Base-by-base conservation (phyloP, 805 yeast species). In the Ogataea nonfermentans region DNA sequence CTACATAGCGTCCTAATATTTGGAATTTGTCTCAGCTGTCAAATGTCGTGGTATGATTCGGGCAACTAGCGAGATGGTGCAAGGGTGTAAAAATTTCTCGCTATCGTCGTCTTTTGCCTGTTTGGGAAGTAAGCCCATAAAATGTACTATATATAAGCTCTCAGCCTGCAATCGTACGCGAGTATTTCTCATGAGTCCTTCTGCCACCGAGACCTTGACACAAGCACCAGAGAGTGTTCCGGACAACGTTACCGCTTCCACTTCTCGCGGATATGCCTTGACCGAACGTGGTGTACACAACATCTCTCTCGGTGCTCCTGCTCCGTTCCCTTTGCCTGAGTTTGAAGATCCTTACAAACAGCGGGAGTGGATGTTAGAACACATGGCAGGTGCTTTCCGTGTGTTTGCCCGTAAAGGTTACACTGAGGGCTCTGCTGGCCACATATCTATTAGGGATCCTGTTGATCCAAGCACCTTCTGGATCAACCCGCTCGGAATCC, bases 401-500 rank as follows among this genome's bases (percentile, higher is more conserved):
- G 74, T 83, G 1, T 84, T 87, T 59, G 89, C 86, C n/a, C 72
- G 95, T 55, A 77, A 75, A 49, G 87, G 86, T 12, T 86, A 66
- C 61, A 69, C 79, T 12, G 88, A 84, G 59, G 95, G 95, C 11
- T 61, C 78, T 14, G 88, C 95, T 0, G 96, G 96, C 15, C 96
- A 87, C 58, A 86, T 87, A 42, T 82, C 93, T 7, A 73, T 87
- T 9, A 73, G 93, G 51, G 96, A 87, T 55, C 95, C 96, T 3
- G 78, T 84, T 30, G 78, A 81, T 47, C 83, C 83, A n/a, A 59
- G 69, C 32, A 84, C 91, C 3, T 87, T 87, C 60, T 87, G 95
- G 95, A 84, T 87, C 59, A 87, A 87, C 63, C 95, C 96, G 4
- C 66, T 87, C 47, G 91, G 84, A n/a, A 73, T 71, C 49, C 95